Conservation (phyloP, 2,329 filamentous ascomycete genomes). For the Pseudovirgaria hyperparasitica region DNA sequence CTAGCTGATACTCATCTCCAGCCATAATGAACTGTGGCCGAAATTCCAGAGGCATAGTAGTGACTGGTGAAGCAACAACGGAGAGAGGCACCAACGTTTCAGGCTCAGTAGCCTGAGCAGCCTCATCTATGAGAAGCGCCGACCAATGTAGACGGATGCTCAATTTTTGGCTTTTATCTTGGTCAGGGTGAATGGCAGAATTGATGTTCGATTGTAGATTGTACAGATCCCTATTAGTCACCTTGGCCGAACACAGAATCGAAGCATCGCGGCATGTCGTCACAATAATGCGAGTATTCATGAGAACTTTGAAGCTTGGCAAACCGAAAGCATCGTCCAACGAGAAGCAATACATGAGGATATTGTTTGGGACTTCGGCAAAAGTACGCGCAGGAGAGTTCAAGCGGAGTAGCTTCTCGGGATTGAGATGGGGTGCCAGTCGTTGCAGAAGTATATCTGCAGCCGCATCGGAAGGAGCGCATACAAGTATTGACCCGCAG, state of each 20-base stretch:
- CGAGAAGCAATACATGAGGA: constrained; percentile 27
- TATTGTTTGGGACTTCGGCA: constrained; percentile 27
- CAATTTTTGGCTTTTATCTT: constrained; percentile 4
- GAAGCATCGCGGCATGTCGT: constrained; percentile 29
- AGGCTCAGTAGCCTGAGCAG: constrained; percentile 32
- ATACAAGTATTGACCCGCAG: constrained; percentile 26
- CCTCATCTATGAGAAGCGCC: constrained; percentile 33
- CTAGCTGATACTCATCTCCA: constrained; percentile 33
- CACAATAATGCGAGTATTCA: constrained; percentile 30
- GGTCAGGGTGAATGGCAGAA: constrained; percentile 17
- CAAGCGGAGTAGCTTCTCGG: constrained; percentile 27
- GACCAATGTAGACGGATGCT: constrained; percentile 27
- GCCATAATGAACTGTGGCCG: constrained; percentile 31
- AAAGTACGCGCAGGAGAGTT: constrained; percentile 28
- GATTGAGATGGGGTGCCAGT: constrained; percentile 22
- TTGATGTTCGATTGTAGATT: constrained; percentile 21
- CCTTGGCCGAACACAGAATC: constrained; percentile 27
- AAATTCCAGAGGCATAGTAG: constrained; percentile 7
- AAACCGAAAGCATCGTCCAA: constrained; percentile 29
- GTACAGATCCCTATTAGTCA: constrained; percentile 30
- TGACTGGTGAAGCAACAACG: constrained; percentile 24
- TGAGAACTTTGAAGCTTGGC: constrained; percentile 25
- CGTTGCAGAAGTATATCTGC: constrained; percentile 31
- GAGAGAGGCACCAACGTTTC: constrained; percentile 28
- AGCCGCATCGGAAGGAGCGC: constrained; percentile 33